Evolutionary conservation across 2,329 filamentous ascomycete species (phyloP).

Genomic region (Sporothrix pseudoabietina): DNA sequence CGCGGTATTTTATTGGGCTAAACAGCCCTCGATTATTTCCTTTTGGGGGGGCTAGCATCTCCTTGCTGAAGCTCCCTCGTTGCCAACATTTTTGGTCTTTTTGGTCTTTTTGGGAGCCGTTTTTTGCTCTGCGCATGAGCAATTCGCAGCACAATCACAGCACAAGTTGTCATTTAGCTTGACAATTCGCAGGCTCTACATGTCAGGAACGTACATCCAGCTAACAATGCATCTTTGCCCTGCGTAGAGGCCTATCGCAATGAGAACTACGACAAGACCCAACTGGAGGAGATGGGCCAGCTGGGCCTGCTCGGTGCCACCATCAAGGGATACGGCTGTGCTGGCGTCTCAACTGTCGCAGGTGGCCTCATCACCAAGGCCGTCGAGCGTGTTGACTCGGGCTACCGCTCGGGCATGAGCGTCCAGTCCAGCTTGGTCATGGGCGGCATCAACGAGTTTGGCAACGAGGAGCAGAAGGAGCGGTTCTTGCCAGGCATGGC

Average conservation of each 20-base stretch:
- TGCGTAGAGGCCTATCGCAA: slow-evolving; percentile 60
- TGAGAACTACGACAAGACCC: slow-evolving; percentile 77
- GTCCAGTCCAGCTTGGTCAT: slow-evolving; percentile 84
- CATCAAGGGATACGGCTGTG: slow-evolving; percentile 81
- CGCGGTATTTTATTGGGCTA: neutral
- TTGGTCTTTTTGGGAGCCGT: neutral
- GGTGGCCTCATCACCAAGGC: slow-evolving; percentile 82
- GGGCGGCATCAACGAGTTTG: slow-evolving; percentile 84
- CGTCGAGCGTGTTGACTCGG: slow-evolving; percentile 83
- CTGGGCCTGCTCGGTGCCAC: slow-evolving; percentile 78
- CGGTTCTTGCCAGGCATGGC: slow-evolving; percentile 75
- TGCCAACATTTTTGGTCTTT: slow-evolving; percentile 9
- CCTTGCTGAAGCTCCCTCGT: slow-evolving; percentile 7
- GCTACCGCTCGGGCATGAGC: slow-evolving; percentile 84
- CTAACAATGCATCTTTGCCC: slow-evolving; percentile 1
- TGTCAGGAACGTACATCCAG: neutral
- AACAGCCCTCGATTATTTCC: slow-evolving; percentile 4
- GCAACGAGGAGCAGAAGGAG: slow-evolving; percentile 77
- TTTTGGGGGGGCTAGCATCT: neutral
- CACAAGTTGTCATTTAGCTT: neutral
- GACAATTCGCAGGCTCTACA: neutral
- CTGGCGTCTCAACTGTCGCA: slow-evolving; percentile 78
- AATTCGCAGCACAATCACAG: neutral
- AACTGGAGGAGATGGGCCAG: slow-evolving; percentile 84
- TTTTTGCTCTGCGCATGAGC: neutral